Conservation (phyloP, 805 yeast species). For the Pichia kluyveri region DNA sequence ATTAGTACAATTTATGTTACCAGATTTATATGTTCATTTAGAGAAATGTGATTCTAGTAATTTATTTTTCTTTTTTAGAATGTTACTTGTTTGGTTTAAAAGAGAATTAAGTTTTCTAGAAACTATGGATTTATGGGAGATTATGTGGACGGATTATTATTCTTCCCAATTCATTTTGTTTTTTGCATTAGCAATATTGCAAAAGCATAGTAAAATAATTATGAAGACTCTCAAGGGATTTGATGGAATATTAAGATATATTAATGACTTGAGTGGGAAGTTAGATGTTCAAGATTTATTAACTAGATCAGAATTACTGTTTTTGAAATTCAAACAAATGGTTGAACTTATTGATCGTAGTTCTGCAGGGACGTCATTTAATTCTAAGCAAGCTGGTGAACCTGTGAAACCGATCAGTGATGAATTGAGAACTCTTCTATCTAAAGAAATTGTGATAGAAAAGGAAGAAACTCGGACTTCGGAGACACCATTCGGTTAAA, state of each 20-base stretch:
- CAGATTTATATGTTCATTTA: constrained; percentile 72
- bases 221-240: constrained; percentile 65
- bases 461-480: constrained; percentile 27
- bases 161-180: constrained; percentile 84
- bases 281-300: constrained; percentile 69
- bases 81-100: constrained; percentile 92
- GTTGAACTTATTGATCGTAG: constrained; percentile 64
- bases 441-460: constrained; percentile 53
- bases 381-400: background rate
- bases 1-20: constrained; percentile 83
- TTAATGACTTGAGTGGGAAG: constrained; percentile 79
- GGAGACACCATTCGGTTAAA: constrained; percentile 23
- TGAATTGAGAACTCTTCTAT: constrained; percentile 51
- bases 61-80: constrained; percentile 87
- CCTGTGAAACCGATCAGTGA: constrained; percentile 27
- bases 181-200: constrained; percentile 80
- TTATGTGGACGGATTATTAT: constrained; percentile 79
- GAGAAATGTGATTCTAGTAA: constrained; percentile 84
- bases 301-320: constrained; percentile 77
- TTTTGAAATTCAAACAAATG: constrained; percentile 71
- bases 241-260: constrained; percentile 86
- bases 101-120: constrained; percentile 80
- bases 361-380: background rate
- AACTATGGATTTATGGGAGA: constrained; percentile 82
- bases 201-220: constrained; percentile 74